Base-by-base conservation (phyloP, 768 basidiomycete genomes). In the Daedaleopsis sinensis region DNA sequence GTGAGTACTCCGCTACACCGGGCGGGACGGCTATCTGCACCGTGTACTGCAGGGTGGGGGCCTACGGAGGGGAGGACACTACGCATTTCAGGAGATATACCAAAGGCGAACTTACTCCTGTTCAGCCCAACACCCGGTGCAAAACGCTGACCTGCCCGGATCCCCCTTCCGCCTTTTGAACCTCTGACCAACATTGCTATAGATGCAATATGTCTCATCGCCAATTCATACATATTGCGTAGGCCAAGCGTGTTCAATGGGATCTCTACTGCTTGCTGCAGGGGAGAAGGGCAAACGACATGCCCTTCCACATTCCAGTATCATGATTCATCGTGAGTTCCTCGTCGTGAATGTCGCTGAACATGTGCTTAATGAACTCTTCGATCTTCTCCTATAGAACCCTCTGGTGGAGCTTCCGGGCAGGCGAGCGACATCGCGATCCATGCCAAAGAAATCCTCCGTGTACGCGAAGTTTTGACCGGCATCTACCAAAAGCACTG, bases 341-440 rank as follows among this genome's bases (percentile, higher is more conserved):
- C 23, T 18, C 52, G 43, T 15, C 1, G 16, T 52, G 10, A 24
- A 15, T 11, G 23, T 24, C 21, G 23, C 7, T 49, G 21, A 13
- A 24, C 12, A 46, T n/a, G 35, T 4, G 37, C 44, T 32, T 32
- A 7, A 32, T n/a, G 43, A 4, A 43, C 32, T 21, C 9, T 23
- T 47, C 47, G 24, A 48, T 23, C 48, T 59, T 38, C n/a, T 16
- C 54, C 51, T 52, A 55, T 77, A 97, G 96, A 98, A 75, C 96
- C 96, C 0, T 96, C 94, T 38, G 96, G 96, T 57, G 96, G 96
- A 42, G 95, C 95, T 48, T 91, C 91, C 35, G 96, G 96, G 5
- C 95, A 96, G 73, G 96, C 96, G 21, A 89, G 90, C 43, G 96
- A 98, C 75, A 96, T 98, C 67, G 93, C 94, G n/a, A 96, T 96